Evolutionary conservation across 2,329 filamentous ascomycete species (phyloP).

Genomic region (Pseudogymnoascus pannorum): DNA sequence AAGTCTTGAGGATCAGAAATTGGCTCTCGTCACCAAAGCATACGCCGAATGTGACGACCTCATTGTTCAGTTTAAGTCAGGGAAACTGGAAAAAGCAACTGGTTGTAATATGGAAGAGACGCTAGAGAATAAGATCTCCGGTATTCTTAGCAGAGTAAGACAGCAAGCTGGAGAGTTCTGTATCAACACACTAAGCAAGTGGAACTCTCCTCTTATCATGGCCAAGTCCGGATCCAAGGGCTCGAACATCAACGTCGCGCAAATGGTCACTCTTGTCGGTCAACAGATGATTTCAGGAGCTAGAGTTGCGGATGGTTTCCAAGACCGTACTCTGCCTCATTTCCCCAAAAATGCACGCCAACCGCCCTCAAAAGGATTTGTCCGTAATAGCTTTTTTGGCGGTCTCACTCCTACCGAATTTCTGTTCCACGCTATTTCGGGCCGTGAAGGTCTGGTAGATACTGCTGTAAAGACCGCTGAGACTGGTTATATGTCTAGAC

Average conservation of each 20-base stretch:
- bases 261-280: slow-evolving; percentile 96
- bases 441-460: slow-evolving; percentile 96
- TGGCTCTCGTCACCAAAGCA: slow-evolving; percentile 66
- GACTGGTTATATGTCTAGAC: slow-evolving; percentile 97
- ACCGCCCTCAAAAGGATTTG: slow-evolving; percentile 93
- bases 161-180: slow-evolving; percentile 86
- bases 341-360: slow-evolving; percentile 90
- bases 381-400: slow-evolving; percentile 94
- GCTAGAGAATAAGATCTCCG: slow-evolving; percentile 82
- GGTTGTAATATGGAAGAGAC: slow-evolving; percentile 90
- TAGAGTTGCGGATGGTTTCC: slow-evolving; percentile 92
- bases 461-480: slow-evolving; percentile 98
- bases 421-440: slow-evolving; percentile 96
- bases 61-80: slow-evolving; percentile 71
- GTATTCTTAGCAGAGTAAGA: slow-evolving; percentile 85
- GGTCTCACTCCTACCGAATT: slow-evolving; percentile 88
- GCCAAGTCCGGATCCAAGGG: slow-evolving; percentile 95
- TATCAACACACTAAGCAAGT: slow-evolving; percentile 79
- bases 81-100: slow-evolving; percentile 75
- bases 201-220: slow-evolving; percentile 94
- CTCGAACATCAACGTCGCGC: slow-evolving; percentile 94
- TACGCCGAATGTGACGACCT: slow-evolving; percentile 77
- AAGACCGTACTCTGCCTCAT: slow-evolving; percentile 88
- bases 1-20: slow-evolving; percentile 63
- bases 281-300: slow-evolving; percentile 95